Evolutionary conservation across 805 yeast species (phyloP), one percentile per base, ranked within the genome.

Genomic region (Kodamaea jinghongensis): DNA sequence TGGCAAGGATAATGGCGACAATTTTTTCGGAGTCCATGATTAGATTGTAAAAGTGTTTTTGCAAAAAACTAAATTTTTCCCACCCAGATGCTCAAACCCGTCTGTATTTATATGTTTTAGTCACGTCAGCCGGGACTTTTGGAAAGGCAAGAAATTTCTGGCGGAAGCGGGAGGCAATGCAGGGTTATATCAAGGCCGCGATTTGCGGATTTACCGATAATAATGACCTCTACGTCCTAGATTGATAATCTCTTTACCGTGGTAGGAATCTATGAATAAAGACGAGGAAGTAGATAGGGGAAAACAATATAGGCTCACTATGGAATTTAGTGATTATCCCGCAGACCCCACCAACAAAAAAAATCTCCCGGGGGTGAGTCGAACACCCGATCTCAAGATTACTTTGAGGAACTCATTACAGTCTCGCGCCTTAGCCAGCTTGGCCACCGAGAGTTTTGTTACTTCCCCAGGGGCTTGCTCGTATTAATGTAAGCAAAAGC

Each of bases 341-440:
- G n/a, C n/a, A n/a, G n/a, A n/a, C n/a, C 23, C 23, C 23, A 20
- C 23, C 23, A 8, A 20, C 11, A 27, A 32, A 38, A 38, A 49
- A 54, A 53, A 51, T 65, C 70, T 65, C 71, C 71, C 58, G 70
- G 70, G 70, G 66, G 71, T 62, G 71, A 66, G 67, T 66, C 69
- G 71, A 66, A 66, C 71, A 62, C 71, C 68, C 71, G 71, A 65
- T 66, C 72, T 65, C 67, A 63, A 63, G 72, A 66, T 66, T 50
- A 60, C 69, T 56, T 36, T 52, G 59, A 54, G 56, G 44, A 48
- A 44, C 42, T 49, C 60, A 59, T 64, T 64, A 65, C 72, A 67
- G 71, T 66, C 71, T 62, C 68, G 67, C 71, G 71, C 71, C 70
- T 65, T 66, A 65, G 65, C 71, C 71, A 65, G 69, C 71, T 66